A percentile compares a stretch with the other conserved stretches of the same genome.
Evolutionary conservation across 2,329 filamentous ascomycete species (phyloP).

Genomic region (Hirsutella thompsonii): DNA sequence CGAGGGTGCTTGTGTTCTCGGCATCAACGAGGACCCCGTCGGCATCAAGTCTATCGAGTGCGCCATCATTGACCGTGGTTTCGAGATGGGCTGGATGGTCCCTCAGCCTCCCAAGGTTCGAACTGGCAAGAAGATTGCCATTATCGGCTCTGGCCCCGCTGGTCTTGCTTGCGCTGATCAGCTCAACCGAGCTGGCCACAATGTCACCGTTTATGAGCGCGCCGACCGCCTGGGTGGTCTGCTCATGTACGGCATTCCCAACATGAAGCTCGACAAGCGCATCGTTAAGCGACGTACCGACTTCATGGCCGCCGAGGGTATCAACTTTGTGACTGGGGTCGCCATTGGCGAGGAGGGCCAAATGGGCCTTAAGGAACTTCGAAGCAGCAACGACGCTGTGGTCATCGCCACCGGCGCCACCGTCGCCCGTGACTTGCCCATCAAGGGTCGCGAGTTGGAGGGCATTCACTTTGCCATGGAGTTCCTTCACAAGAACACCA

Average conservation of each 20-base stretch:
- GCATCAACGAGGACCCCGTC: constrained; percentile 93
- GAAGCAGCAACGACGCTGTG: constrained; percentile 65
- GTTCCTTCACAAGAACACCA: constrained; percentile 95
- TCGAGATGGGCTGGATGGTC: constrained; percentile 97
- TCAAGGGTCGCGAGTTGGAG: constrained; percentile 75
- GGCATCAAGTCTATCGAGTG: constrained; percentile 98
- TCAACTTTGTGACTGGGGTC: constrained; percentile 69
- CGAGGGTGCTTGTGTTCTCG: constrained; percentile 88
- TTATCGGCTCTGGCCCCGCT: constrained; percentile 86
- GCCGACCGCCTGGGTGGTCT: constrained; percentile 82
- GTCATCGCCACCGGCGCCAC: constrained; percentile 88
- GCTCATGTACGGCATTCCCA: constrained; percentile 96
- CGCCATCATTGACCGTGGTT: constrained; percentile 93
- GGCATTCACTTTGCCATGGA: constrained; percentile 96
- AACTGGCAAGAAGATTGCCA: constrained; percentile 75
- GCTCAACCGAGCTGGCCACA: constrained; percentile 84
- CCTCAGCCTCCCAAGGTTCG: constrained; percentile 65
- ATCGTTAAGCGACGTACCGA: constrained; percentile 91
- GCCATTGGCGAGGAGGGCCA: constrained; percentile 61
- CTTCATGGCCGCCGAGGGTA: constrained; percentile 83
- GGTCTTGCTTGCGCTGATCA: constrained; percentile 87
- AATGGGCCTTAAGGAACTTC: constrained; percentile 54
- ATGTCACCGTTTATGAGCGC: constrained; percentile 84
- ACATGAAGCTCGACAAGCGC: constrained; percentile 99
- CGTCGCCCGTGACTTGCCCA: constrained; percentile 82